Percentiles rank a stretch among this genome's conserved stretches.
Evolutionary conservation across 2,329 filamentous ascomycete genomes (phyloP).

Genomic region (Alternaria sp.): DNA sequence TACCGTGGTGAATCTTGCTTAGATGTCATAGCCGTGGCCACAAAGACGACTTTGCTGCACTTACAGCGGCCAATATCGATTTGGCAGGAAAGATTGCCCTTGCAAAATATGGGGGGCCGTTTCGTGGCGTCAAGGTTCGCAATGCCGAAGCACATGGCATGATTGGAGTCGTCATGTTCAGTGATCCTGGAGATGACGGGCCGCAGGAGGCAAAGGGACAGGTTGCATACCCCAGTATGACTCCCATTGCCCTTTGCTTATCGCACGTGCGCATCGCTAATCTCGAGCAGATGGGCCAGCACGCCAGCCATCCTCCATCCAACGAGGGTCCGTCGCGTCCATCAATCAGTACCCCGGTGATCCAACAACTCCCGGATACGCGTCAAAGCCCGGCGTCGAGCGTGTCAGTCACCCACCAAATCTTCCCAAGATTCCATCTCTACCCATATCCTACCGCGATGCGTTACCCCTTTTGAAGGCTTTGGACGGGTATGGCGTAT

Average conservation of each 20-base stretch:
- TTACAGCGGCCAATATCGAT: slow-evolving; percentile 49
- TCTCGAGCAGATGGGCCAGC: slow-evolving; percentile 53
- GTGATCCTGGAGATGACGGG: slow-evolving; percentile 55
- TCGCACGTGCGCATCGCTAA: slow-evolving; percentile 5
- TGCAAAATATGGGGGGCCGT: slow-evolving; percentile 53
- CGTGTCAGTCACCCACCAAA: slow-evolving; percentile 69
- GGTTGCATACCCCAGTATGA: slow-evolving; percentile 44
- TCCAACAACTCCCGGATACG: slow-evolving; percentile 64
- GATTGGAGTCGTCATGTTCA: slow-evolving; percentile 54
- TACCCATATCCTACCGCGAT: slow-evolving; percentile 84
- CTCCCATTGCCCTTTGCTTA: neutral
- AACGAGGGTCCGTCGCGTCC: slow-evolving; percentile 62
- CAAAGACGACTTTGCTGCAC: slow-evolving; percentile 53
- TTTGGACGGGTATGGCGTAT: slow-evolving; percentile 79
- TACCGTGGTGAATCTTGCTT: slow-evolving; percentile 26
- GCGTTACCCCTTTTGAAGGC: slow-evolving; percentile 80
- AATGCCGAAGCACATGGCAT: slow-evolving; percentile 54
- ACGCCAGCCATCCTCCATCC: slow-evolving; percentile 54
- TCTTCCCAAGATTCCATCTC: slow-evolving; percentile 69
- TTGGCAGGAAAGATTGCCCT: slow-evolving; percentile 57
- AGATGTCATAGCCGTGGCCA: slow-evolving; percentile 40
- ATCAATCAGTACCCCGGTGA: slow-evolving; percentile 61
- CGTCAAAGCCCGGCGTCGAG: slow-evolving; percentile 79
- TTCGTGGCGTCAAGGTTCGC: slow-evolving; percentile 57
- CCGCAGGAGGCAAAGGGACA: slow-evolving; percentile 49